Base-by-base conservation (phyloP, 768 basidiomycete species). In the Agaricus sinodeliciosus region DNA sequence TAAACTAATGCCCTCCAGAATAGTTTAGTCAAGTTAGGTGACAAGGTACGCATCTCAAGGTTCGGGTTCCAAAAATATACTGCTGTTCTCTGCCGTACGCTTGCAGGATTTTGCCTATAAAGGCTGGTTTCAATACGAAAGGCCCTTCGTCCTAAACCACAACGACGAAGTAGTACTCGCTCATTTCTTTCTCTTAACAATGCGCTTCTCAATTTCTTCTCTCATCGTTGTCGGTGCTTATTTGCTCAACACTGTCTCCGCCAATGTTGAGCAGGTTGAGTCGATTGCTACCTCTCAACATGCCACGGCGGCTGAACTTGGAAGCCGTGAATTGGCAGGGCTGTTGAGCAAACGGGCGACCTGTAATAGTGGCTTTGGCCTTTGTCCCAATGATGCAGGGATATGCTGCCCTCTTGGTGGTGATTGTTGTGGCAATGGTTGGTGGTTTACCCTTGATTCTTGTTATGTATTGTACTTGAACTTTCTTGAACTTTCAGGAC, bases 341-440 rank as follows among this genome's bases (percentile, higher is more conserved):
- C n/a, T 49, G 22, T 15, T 50, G 18, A 28, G 6, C 6, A 42
- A 28, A 43, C 54, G 54, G 9, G 31, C 43, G 42, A 4, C 13
- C 22, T 53, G 51, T 25, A 6, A 16, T 9, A 4, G 15, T 35
- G 56, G 51, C 4, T 57, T 43, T 18, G 51, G 51, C 25, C 4
- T 6, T 7, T 57, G 56, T 40, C 16, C 16, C 9, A 54, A 57
- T 16, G 41, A 27, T 9, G 45, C 37, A 9, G 25, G 22, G 1
- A 3, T 26, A 18, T 58, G 57, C 34, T 58, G 57, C 31, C 57
- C 57, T 18, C 1, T 55, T 9, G 54, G 54, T 12, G 54, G 57
- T 15, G 36, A 47, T 39, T 55, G 54, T 18, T 57, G 57, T 25
- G 40, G 39, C n/a, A 13, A 39, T 26, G 49, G 55, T 42, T 9